Evolutionary conservation across 169 alveolate genomes (phyloP).

Genomic region (Eimeria necatrix): DNA sequence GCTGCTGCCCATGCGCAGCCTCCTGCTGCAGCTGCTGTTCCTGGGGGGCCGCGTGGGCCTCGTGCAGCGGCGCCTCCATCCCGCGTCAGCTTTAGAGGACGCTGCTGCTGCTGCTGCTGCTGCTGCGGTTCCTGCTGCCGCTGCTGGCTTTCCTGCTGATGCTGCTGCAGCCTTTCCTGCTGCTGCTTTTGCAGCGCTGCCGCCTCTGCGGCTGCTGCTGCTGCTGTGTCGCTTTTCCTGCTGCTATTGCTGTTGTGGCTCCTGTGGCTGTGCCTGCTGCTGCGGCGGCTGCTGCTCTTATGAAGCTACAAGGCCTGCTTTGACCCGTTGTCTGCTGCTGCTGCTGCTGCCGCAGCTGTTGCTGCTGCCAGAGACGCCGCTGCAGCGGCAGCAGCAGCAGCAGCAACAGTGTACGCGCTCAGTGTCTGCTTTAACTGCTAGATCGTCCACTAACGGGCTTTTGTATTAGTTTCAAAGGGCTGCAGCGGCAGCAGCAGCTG

Average conservation of each 20-base stretch:
- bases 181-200: too few relatives aligned
- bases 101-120: background rate
- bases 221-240: conserved; percentile 5
- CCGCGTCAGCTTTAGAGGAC: background rate
- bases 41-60: background rate
- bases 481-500: conserved; percentile 14
- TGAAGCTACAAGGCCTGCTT: background rate
- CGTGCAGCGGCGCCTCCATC: background rate
- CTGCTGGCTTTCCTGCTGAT: background rate
- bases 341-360: conserved; percentile 25
- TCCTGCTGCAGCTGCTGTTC: conserved; percentile 19
- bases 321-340: background rate
- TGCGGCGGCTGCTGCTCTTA: background rate
- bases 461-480: too few relatives aligned
- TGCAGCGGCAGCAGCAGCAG: conserved; percentile 31
- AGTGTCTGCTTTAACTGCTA: too few relatives aligned
- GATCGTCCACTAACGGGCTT: too few relatives aligned
- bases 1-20: conserved; percentile 8
- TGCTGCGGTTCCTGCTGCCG: too few relatives aligned
- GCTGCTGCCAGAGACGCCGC: too few relatives aligned
- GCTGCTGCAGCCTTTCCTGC: too few relatives aligned
- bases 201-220: background rate
- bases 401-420: background rate
- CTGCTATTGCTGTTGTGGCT: background rate
- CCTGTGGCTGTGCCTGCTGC: background rate